Evolutionary conservation across 192 early-diverging fungal species (phyloP), one percentile per base, ranked within the genome.

Genomic region (Geranomyces variabilis): DNA sequence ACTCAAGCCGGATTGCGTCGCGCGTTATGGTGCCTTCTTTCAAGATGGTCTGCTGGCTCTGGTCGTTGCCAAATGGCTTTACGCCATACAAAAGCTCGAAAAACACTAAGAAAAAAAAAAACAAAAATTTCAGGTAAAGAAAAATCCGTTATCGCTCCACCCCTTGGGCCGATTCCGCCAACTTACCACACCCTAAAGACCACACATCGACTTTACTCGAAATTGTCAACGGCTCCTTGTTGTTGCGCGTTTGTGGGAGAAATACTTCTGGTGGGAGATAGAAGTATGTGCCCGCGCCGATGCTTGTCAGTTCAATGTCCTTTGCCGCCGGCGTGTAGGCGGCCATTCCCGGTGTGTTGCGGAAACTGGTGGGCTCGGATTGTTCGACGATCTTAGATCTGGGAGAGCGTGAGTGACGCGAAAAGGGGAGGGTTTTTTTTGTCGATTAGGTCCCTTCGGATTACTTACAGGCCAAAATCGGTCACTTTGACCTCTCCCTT

Each of bases 251-350:
- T 12, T 24, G 48, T 41, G 36, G 36, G 36, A 41, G 36, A 65
- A 76, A 76, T 29, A 70, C 67, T 55, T 76, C 75, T 24, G 75
- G 75, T 17, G 75, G 75, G 1, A 76, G 64, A 44, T 70, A 76
- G 49, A 66, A 76, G 8, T 71, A 71, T 0, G 75, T 76, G 14
- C 75, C 75, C 14, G 75, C 75, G 13, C 75, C 75, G 43, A 75
- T 71, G 56, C 75, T 76, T 1, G 75, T 76, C 5, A 76, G 70
- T 13, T 76, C 70, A 44, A 72, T 73, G 48, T 70, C 68, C 68
- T 57, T 76, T 21, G 30, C 53, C 4, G 12, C 24, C 65, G 15
- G 21, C 9, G 22, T 46, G 34, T 43, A 21, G 62, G 61, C 46
- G 21, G 21, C 17, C 28, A 43, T 15, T 10, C 5, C 36, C 10